phyloP scores from a whole-genome alignment of 768 basidiomycete species.

The Pleurotus ostreatus region DNA sequence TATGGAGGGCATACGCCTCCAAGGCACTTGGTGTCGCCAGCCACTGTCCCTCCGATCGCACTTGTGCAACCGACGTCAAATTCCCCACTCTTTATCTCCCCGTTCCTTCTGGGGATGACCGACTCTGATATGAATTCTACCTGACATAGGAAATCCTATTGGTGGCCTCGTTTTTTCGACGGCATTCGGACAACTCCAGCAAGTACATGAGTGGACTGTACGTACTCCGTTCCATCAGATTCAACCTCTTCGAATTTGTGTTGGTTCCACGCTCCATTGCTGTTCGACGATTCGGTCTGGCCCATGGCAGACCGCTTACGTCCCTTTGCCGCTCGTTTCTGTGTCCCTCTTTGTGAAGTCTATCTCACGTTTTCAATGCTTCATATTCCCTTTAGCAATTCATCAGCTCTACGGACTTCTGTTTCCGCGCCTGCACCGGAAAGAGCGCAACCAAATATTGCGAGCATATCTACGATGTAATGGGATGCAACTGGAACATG shows the following conservation, averaged over 20 bases:
- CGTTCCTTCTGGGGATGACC: not conserved
- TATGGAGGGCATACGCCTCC: too few relatives aligned
- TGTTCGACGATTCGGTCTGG: too few relatives aligned
- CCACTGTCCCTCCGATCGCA: too few relatives aligned
- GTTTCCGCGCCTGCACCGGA: slow-evolving; percentile 66
- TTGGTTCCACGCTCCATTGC: too few relatives aligned
- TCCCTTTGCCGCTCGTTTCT: too few relatives aligned
- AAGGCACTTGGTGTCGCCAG: too few relatives aligned
- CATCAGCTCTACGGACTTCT: slow-evolving; percentile 56
- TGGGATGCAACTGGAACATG: slow-evolving; percentile 64
- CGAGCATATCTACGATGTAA: slow-evolving; percentile 54
- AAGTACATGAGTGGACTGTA: slow-evolving; percentile 76
- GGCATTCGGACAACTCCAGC: slow-evolving; percentile 55
- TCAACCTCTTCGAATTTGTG: not conserved
- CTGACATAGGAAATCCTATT: slow-evolving; percentile 43
- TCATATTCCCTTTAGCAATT: slow-evolving; percentile 43
- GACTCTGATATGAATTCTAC: not conserved
- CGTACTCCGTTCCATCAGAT: slow-evolving; percentile 8
- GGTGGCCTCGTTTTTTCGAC: slow-evolving; percentile 72
- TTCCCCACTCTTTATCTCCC: not conserved
- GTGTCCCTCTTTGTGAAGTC: too few relatives aligned
- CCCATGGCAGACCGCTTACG: too few relatives aligned
- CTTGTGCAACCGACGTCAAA: not conserved
- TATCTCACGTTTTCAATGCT: not conserved
- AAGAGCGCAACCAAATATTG: slow-evolving; percentile 48